Percentiles rank a stretch among this genome's conserved stretches.
These are phyloP conservation scores for Phytophthora ramorum DNA, from an alignment of 352 stramenopile genomes.

Conservation along the genomic window DNA sequence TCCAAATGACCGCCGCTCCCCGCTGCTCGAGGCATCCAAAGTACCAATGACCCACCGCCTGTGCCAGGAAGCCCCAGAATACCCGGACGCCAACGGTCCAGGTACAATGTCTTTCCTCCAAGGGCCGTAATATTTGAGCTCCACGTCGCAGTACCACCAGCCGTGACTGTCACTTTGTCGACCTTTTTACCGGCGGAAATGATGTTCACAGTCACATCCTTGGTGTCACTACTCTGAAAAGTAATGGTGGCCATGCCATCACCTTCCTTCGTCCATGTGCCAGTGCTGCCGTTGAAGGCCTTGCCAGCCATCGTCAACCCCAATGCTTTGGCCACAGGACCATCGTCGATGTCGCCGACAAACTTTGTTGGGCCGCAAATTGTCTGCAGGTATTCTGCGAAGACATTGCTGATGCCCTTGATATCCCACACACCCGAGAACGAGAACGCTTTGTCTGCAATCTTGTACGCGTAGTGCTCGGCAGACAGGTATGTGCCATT, in stretches of 20 bases:
- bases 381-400: conserved; percentile 44
- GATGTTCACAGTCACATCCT: conserved; percentile 21
- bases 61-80: conserved; percentile 8
- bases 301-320: conserved; percentile 27
- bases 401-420: conserved; percentile 37
- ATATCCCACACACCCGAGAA: conserved; percentile 43
- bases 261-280: conserved; percentile 1
- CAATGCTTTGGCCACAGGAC: conserved; percentile 32
- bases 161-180: conserved; percentile 6
- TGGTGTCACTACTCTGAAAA: conserved; percentile 10
- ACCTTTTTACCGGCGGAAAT: conserved; percentile 13
- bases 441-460: conserved; percentile 43
- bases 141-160: conserved; percentile 2
- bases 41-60: conserved; percentile 9
- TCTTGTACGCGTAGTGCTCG: conserved; percentile 37
- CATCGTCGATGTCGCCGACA: conserved; percentile 43
- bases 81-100: conserved; percentile 14
- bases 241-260: background rate
- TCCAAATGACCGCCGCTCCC: conserved; percentile 1
- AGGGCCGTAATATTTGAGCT: conserved; percentile 4
- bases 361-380: conserved; percentile 50
- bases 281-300: conserved; percentile 11
- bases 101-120: conserved; percentile 10
- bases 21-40: conserved; percentile 36
- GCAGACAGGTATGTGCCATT: conserved; percentile 28